A percentile compares a stretch with the other conserved stretches of the same genome.
phyloP scores from a whole-genome alignment of 352 stramenopile genomes.

The Achlya hypogyna region DNA sequence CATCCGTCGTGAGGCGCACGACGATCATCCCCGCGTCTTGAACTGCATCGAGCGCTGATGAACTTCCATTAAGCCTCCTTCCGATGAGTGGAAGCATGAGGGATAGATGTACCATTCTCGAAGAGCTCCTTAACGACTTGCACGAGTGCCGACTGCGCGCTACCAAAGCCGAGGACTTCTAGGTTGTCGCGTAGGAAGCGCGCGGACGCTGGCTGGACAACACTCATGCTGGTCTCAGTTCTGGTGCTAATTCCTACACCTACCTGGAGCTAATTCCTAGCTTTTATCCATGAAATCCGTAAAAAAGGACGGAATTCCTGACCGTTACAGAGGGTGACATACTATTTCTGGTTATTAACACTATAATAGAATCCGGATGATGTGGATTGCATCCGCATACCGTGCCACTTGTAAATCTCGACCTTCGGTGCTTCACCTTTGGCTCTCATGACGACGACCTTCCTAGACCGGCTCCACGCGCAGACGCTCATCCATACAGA shows the following conservation, averaged over 20 bases:
- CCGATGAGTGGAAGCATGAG: background rate
- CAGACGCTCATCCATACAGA: slow-evolving; percentile 14
- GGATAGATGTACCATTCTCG: slow-evolving; percentile 48
- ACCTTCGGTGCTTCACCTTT: too few relatives aligned
- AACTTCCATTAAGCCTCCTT: too few relatives aligned
- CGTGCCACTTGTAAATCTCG: background rate
- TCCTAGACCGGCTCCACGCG: slow-evolving; percentile 7
- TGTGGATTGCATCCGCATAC: background rate
- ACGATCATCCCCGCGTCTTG: slow-evolving; percentile 38
- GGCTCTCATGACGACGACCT: background rate
- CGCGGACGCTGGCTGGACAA: slow-evolving; percentile 17
- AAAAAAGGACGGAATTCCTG: too few relatives aligned
- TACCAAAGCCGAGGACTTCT: slow-evolving; percentile 65
- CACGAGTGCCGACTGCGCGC: slow-evolving; percentile 42
- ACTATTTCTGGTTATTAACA: background rate
- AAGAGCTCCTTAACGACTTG: slow-evolving; percentile 76
- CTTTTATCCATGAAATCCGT: too few relatives aligned
- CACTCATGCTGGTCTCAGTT: background rate
- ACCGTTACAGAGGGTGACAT: background rate
- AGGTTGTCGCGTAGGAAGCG: slow-evolving; percentile 62
- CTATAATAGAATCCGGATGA: background rate
- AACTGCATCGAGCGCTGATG: slow-evolving; percentile 54
- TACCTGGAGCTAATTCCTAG: too few relatives aligned
- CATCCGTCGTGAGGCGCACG: slow-evolving; percentile 22
- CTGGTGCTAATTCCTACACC: too few relatives aligned